Evolutionary conservation across 495 filamentous ascomycete species (phyloP).

Genomic region (Aspergillus conjunctus): DNA sequence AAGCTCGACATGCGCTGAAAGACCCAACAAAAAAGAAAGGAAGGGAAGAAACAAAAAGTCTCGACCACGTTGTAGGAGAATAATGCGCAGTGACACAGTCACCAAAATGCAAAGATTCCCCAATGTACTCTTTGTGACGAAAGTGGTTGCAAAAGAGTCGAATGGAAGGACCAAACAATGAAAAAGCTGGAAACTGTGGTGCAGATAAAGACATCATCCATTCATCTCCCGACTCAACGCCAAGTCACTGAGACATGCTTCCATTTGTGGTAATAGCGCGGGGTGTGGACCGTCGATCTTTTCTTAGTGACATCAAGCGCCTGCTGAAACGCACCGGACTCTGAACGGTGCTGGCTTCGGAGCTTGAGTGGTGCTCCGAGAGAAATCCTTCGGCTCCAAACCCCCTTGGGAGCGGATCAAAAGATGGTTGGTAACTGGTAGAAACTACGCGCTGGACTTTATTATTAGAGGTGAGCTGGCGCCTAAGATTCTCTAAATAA

Average conservation of each 20-base stretch:
- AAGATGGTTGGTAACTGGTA: conserved; percentile 10
- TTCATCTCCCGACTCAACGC: conserved; percentile 13
- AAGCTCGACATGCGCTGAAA: not conserved
- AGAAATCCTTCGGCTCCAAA: conserved; percentile 16
- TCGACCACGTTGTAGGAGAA: not conserved
- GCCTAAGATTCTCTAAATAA: conserved; percentile 16
- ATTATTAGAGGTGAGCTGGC: conserved; percentile 4
- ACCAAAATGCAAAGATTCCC: not conserved
- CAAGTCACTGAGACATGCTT: conserved; percentile 20
- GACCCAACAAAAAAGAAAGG: not conserved
- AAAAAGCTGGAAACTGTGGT: conserved; percentile 18
- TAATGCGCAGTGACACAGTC: not conserved
- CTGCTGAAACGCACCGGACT: conserved; percentile 37
- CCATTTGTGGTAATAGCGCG: conserved; percentile 22
- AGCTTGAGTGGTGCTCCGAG: conserved; percentile 1
- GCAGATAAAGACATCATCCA: conserved; percentile 29
- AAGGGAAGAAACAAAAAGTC: not conserved
- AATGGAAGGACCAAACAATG: conserved; percentile 9
- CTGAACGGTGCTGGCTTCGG: conserved; percentile 3
- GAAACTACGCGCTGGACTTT: conserved; percentile 3
- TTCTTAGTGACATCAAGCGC: conserved; percentile 49
- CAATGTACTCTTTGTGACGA: not conserved
- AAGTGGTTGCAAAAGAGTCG: not conserved
- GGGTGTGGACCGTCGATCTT: conserved; percentile 29
- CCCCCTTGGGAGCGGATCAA: conserved; percentile 2